These are phyloP conservation scores for Solanum chacoense DNA, from an alignment of 305 asterid genomes.

Conservation along the genomic window DNA sequence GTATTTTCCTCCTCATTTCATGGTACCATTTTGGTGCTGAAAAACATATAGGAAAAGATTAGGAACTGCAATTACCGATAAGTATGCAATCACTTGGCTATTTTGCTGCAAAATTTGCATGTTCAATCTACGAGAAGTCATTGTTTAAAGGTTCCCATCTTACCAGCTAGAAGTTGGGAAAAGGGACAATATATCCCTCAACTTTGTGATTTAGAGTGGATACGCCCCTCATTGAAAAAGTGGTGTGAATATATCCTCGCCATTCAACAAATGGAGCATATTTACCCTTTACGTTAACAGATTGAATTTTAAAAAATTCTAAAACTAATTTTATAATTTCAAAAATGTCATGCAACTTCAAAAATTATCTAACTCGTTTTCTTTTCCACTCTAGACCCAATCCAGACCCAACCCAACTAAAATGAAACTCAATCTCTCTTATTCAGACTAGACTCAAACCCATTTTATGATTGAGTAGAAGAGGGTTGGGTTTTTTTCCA, in stretches of 20 bases:
- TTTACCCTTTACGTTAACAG: neutral
- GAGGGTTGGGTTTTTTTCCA: neutral
- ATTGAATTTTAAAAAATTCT: neutral
- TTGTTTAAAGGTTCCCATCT: neutral
- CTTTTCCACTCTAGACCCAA: neutral
- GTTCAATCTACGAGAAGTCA: neutral
- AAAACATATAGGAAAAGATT: neutral
- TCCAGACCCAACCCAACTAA: neutral
- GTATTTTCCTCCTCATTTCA: neutral
- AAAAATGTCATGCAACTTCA: neutral
- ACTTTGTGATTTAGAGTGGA: neutral
- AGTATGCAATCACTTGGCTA: neutral
- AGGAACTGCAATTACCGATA: neutral
- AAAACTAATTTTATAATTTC: neutral
- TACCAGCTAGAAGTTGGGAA: neutral
- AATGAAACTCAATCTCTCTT: neutral
- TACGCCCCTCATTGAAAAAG: neutral
- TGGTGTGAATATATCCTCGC: neutral
- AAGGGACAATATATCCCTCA: neutral
- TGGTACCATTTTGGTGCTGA: neutral
- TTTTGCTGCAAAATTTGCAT: neutral
- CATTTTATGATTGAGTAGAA: neutral
- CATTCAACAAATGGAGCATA: neutral
- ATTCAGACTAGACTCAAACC: neutral
- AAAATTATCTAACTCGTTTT: neutral